phyloP scores from a whole-genome alignment of 352 stramenopile genomes.

The Halophytophthora batemanensis region DNA sequence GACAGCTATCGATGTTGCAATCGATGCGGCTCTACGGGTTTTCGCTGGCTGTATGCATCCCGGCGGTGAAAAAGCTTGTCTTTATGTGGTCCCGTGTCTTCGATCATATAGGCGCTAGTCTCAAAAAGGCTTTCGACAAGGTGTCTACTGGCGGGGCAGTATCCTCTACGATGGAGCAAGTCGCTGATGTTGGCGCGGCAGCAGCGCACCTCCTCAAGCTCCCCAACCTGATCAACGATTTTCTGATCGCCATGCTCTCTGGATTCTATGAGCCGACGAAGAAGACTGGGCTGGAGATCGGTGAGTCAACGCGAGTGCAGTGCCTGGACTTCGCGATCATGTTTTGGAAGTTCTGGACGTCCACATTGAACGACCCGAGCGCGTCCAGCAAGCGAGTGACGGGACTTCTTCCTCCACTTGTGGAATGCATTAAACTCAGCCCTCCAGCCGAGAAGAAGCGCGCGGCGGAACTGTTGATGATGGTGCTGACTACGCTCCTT shows the following conservation, averaged over 20 bases:
- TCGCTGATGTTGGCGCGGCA: constrained; percentile 26
- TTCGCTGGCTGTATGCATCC: constrained; percentile 41
- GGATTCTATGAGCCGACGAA: constrained; percentile 37
- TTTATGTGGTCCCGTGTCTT: constrained; percentile 78
- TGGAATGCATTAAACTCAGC: constrained; percentile 50
- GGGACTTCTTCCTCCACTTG: constrained; percentile 45
- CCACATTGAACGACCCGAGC: constrained; percentile 43
- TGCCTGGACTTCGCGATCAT: constrained; percentile 69
- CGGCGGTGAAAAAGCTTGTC: constrained; percentile 69
- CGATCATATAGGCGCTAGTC: constrained; percentile 41
- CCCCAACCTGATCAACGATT: constrained; percentile 68
- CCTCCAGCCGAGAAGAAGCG: constrained; percentile 54
- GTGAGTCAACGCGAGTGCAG: constrained; percentile 55
- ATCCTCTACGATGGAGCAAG: constrained; percentile 25
- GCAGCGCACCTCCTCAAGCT: constrained; percentile 56
- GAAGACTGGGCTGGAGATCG: constrained; percentile 17
- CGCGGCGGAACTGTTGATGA: constrained; percentile 69
- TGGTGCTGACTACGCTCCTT: constrained; percentile 49
- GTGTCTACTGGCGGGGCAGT: constrained; percentile 16
- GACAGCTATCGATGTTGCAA: constrained; percentile 66
- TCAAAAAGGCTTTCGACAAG: constrained; percentile 33
- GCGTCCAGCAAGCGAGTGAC: constrained; percentile 54
- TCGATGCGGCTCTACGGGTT: constrained; percentile 66
- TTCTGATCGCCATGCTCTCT: constrained; percentile 52
- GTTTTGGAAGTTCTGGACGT: constrained; percentile 74